A percentile compares a stretch with the other conserved stretches of the same genome.
Evolutionary conservation across 1,284 basidiomycete species (phyloP).

Genomic region (Rhodotorula sp.): DNA sequence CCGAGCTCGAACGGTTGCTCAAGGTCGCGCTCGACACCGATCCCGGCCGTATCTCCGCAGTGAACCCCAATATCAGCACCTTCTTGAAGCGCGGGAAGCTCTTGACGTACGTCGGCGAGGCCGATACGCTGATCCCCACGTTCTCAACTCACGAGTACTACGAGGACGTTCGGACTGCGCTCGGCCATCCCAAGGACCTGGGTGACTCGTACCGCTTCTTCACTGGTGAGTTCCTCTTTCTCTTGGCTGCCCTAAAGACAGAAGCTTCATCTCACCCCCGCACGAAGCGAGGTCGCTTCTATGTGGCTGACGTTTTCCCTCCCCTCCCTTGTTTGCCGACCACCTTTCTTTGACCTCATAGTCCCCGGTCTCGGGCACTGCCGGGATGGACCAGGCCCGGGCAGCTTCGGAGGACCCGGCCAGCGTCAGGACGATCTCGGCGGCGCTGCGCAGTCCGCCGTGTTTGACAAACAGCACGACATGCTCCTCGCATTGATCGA

Average conservation of each 20-base stretch:
- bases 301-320: too few species aligned
- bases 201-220: constrained; percentile 38
- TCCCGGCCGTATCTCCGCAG: constrained; percentile 35
- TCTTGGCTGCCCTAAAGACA: neutral
- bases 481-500: constrained; percentile 33
- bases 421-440: constrained; percentile 6
- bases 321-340: neutral
- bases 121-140: constrained; percentile 40
- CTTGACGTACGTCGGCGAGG: constrained; percentile 28
- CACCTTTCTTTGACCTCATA: neutral
- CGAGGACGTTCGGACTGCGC: constrained; percentile 31
- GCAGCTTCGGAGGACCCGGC: constrained; percentile 14
- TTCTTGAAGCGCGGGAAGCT: constrained; percentile 42
- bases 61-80: constrained; percentile 31
- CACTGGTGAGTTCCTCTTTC: constrained; percentile 2
- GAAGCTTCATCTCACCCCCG: too few species aligned
- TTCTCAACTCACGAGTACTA: constrained; percentile 14
- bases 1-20: constrained; percentile 11
- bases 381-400: constrained; percentile 8
- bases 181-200: constrained; percentile 26
- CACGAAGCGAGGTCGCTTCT: too few species aligned
- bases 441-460: neutral
- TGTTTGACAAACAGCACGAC: constrained; percentile 33
- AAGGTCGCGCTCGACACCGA: constrained; percentile 6
- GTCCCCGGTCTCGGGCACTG: constrained; percentile 34